Percentiles rank a stretch among this genome's conserved stretches.
Evolutionary conservation across 2,329 filamentous ascomycete species (phyloP).

Genomic region (Cercospora sp.): DNA sequence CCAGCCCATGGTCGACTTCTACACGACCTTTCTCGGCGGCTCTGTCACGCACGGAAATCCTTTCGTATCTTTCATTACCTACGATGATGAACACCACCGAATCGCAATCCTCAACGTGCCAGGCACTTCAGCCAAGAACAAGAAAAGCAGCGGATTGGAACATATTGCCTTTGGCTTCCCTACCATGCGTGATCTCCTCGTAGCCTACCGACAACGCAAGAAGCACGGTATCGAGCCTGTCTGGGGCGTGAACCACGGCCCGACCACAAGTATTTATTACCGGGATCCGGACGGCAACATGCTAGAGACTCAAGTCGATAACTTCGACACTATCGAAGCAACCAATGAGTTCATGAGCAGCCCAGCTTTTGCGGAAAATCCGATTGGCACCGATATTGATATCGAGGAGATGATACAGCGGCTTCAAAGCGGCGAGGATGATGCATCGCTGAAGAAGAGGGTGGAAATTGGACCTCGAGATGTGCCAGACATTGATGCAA

Average conservation of each 20-base stretch:
- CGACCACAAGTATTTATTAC: conserved; percentile 33
- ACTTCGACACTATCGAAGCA: conserved; percentile 36
- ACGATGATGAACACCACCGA: background rate
- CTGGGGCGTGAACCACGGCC: conserved; percentile 32
- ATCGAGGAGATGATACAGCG: conserved; percentile 41
- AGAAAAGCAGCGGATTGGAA: background rate
- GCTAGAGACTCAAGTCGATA: conserved; percentile 31
- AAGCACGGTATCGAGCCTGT: conserved; percentile 7
- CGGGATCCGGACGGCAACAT: conserved; percentile 32
- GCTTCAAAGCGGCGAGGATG: background rate
- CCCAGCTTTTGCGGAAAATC: conserved; percentile 45
- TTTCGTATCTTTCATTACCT: background rate
- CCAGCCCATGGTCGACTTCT: conserved; percentile 31
- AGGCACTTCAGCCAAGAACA: background rate
- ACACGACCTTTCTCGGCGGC: conserved; percentile 33
- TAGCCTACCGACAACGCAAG: background rate
- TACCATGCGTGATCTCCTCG: background rate
- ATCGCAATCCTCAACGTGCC: background rate
- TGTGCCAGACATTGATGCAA: background rate
- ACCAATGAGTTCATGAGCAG: conserved; percentile 45
- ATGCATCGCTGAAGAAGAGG: background rate
- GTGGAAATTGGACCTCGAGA: background rate
- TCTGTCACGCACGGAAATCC: background rate
- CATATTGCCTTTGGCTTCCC: background rate
- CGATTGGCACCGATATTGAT: conserved; percentile 49